phyloP scores from a whole-genome alignment of 352 stramenopile genomes.

The Phytophthora capsici region DNA sequence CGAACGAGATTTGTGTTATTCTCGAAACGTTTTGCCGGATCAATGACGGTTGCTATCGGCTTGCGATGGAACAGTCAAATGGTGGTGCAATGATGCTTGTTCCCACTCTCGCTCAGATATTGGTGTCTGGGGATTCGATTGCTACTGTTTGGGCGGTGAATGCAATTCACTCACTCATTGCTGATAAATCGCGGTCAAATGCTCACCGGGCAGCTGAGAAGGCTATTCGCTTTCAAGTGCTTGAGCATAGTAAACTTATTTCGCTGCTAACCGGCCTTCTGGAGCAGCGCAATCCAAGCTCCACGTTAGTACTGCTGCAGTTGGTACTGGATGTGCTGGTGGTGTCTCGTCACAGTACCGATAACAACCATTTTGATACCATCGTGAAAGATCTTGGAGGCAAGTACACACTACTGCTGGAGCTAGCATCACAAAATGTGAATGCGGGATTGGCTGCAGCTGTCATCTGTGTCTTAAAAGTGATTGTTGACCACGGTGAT shows the following conservation, averaged over 20 bases:
- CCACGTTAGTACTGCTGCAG: constrained; percentile 63
- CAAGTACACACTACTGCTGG: constrained; percentile 57
- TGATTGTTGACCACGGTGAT: constrained; percentile 77
- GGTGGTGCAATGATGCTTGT: constrained; percentile 46
- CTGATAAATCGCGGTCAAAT: constrained; percentile 53
- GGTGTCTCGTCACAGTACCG: constrained; percentile 62
- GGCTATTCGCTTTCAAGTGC: constrained; percentile 57
- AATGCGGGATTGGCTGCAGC: constrained; percentile 67
- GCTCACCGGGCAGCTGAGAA: constrained; percentile 59
- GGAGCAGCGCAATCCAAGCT: constrained; percentile 54
- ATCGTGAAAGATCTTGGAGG: constrained; percentile 70
- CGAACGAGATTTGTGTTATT: constrained; percentile 70
- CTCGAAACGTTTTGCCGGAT: constrained; percentile 76
- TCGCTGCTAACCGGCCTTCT: constrained; percentile 57
- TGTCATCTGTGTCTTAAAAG: constrained; percentile 68
- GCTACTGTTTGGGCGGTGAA: constrained; percentile 68
- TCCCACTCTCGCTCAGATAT: constrained; percentile 51
- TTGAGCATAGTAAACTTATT: constrained; percentile 75
- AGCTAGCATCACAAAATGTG: constrained; percentile 50
- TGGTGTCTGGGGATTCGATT: constrained; percentile 58
- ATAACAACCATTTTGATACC: constrained; percentile 79
- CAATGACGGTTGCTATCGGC: constrained; percentile 75
- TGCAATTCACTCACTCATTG: constrained; percentile 65
- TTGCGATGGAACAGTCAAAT: constrained; percentile 60
- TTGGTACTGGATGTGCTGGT: constrained; percentile 70